Base-by-base conservation (phyloP, 768 basidiomycete genomes). In the Russula griseocarnosa region DNA sequence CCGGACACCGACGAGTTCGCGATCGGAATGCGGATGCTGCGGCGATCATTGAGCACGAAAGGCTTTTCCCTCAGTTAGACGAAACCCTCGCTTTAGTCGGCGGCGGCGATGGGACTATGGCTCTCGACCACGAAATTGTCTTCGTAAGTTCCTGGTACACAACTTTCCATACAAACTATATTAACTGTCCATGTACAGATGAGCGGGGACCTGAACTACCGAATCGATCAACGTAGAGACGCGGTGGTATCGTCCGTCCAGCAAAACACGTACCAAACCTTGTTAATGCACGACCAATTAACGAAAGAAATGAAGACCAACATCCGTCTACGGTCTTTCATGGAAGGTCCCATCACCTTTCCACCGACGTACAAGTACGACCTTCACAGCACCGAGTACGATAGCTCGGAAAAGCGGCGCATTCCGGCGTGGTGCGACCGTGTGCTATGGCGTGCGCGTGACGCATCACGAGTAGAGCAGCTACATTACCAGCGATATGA, bases 381-480 rank as follows among this genome's bases (percentile, higher is more conserved):
- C 73, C 85, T 84, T 2, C 77, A 82, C 7, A 84, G 92, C 26
- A 74, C 82, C 72, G 82, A 86, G 66, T 99, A 92, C 70, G 96
- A 99, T 72, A 80, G 87, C 3, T 92, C 90, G 0, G 92, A 93
- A 73, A 98, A 98, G 74, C 81, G 82, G 14, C 87, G 96, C 0
- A 80, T 86, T 9, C 96, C 96, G 4, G 94, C 96, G 2, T 99
- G 95, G 94, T 99, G 96, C 72, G 96, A 99, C 73, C 87, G 96
- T 6, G 84, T 99, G 24, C 76, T 98, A 47, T 96, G 87, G 85
- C 84, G 86, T 5, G 77, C 83, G 47, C 78, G 78, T 18, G 82
- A 80, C 18, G 77, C 79, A 16, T 75, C 73, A 14, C 79, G 91
- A 9, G 86, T 96, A 32, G 72, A 77, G 59, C 81, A 84, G 71